Base-by-base conservation (phyloP, 768 basidiomycete genomes). In the Floccularia luteovirens region DNA sequence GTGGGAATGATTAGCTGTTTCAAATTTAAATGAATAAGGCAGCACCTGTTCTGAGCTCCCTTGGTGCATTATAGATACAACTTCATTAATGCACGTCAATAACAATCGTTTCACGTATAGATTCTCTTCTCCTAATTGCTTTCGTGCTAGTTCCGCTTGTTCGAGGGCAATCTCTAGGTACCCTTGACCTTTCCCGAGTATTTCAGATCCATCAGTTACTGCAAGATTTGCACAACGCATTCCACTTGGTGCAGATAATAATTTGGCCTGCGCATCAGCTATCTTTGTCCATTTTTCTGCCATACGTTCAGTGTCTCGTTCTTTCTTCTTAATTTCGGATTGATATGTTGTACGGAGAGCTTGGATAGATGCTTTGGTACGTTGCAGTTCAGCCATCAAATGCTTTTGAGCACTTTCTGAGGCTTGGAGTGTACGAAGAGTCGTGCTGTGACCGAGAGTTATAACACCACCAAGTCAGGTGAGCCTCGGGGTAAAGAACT, bases 251-350 rank as follows among this genome's bases (percentile, higher is more conserved):
- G 64, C 52, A 0, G 60, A 48, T 10, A 65, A 63, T 4, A 81
- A 59, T 55, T 80, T 85, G 0, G 72, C 56, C 56, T 90, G 89
- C 7, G 69, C 55, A 42, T 89, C 87, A 4, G 74, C 61, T 13
- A 90, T 55, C 53, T 79, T 89, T 21, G 67, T 63, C 84, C 85
- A 89, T 47, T 76, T 78, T 36, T 90, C 88, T 20, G 74, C 48
- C 54, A 83, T 77, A 13, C 78, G 71, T 49, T 90, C 88, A 13
- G 80, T 59, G 28, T 91, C 88, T 48, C 81, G 82, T 48, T 92
- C 89, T 51, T 75, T 76, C 66, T 83, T 85, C 70, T 82, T 89
- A 24, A 88, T 55, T 54, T 91, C 90, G 24, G 69, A 67, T 42
- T 75, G 70, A 45, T 88, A 76, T 0, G 80, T 74, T 28, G 77